Percentiles rank a stretch among this genome's conserved stretches.
phyloP scores from a whole-genome alignment of 2,329 filamentous ascomycete genomes.

The Fusarium coffeatum region DNA sequence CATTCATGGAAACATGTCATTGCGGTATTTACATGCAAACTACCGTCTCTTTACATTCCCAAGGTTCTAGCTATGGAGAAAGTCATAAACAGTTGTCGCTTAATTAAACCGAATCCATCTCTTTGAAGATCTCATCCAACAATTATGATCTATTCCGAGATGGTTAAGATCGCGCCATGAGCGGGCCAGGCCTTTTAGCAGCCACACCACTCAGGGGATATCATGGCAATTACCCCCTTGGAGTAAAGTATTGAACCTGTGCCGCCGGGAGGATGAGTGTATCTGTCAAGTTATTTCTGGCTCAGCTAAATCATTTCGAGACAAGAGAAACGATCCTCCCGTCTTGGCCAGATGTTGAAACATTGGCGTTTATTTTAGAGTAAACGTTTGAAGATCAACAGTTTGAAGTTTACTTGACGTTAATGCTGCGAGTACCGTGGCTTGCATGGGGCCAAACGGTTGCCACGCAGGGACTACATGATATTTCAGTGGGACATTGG shows the following conservation, averaged over 20 bases:
- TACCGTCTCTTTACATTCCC: neutral
- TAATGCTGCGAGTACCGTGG: neutral
- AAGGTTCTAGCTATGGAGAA: neutral
- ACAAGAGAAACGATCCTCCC: conserved; percentile 4
- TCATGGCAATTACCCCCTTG: neutral
- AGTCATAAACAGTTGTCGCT: conserved; percentile 9
- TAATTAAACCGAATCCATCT: conserved; percentile 29
- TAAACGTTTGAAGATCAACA: neutral
- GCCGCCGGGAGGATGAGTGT: conserved; percentile 6
- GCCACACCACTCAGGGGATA: conserved; percentile 44
- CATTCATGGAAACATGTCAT: neutral
- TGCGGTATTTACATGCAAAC: neutral
- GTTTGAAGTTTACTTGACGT: neutral
- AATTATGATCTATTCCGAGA: neutral
- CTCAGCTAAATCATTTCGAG: conserved; percentile 9
- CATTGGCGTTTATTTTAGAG: neutral
- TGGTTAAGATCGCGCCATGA: conserved; percentile 24
- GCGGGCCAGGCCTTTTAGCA: conserved; percentile 24
- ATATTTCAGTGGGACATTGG: conserved; percentile 18
- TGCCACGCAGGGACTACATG: conserved; percentile 1
- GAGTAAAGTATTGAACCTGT: conserved; percentile 6
- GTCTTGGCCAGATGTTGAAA: conserved; percentile 13
- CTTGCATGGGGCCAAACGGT: conserved; percentile 1
- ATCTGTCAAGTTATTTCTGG: conserved; percentile 2
- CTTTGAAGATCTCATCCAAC: conserved; percentile 19